Evolutionary conservation across 768 basidiomycete species (phyloP), one percentile per base, ranked within the genome.

Genomic region (Macrocybe gigantea): DNA sequence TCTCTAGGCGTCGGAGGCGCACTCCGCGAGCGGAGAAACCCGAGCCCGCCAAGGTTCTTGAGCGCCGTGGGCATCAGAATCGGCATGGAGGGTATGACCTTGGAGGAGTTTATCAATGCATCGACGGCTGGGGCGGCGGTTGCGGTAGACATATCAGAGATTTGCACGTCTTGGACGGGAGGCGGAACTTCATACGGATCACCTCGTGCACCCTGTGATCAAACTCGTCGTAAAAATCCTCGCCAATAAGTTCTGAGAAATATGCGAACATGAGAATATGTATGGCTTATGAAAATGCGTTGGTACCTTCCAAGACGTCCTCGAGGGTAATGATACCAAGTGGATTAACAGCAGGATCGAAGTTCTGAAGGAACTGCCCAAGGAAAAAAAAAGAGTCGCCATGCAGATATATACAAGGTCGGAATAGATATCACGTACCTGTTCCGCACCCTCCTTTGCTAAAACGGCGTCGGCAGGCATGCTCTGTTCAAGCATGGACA

Each of bases 151-250:
- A 49, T 22, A 39, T 53, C 53, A 31, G 46, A 50, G 8, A 45
- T 36, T 11, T 33, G 49, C 1, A 48, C 44, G 48, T 63, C 56
- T 34, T 49, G 32, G 48, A 59, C 51, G 2, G 48, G 35, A 39
- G 64, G 55, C 35, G 65, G 63, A 11, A 69, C 56, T 53, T 70
- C 63, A 52, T 66, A 65, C 38, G 60, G 79, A 58, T 73, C 76
- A 9, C 72, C 78, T 52, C 73, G 78, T n/a, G 78, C 78, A 37
- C 86, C 88, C 63, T 88, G 79, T 8, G 75, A 58, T 93, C 91
- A 60, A 89, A 93, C 66, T 93, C 92, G 58, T 93, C 90, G 51
- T 88, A 90, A 45, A 94, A 93, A 58, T 93, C 92, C 66, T 93
- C 90, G 10, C 92, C 92, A 47, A 94, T 93, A 8, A 94, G 74